Conservation (phyloP, 2,329 filamentous ascomycete species). For the Lasiodiplodia theobromae region DNA sequence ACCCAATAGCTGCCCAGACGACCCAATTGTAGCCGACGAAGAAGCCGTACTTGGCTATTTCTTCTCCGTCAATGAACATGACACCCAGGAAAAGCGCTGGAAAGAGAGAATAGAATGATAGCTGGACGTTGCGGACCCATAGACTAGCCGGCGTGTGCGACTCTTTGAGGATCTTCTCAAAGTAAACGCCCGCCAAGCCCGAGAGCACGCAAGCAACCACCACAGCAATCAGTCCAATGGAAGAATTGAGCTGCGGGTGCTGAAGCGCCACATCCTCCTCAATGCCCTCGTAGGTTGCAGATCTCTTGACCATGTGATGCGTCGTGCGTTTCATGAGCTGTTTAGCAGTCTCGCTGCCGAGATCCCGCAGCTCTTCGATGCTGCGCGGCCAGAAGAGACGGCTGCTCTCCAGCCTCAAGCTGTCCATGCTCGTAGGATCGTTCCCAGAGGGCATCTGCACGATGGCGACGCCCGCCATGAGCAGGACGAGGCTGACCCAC, state of each 20-base stretch:
- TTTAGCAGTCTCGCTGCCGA: conserved; percentile 59
- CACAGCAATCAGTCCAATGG: conserved; percentile 79
- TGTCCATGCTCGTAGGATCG: conserved; percentile 60
- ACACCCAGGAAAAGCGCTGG: conserved; percentile 87
- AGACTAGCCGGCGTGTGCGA: conserved; percentile 77
- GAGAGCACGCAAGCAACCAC: conserved; percentile 80
- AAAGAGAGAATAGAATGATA: conserved; percentile 93
- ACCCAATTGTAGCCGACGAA: conserved; percentile 94
- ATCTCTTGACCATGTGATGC: conserved; percentile 56
- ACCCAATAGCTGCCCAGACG: conserved; percentile 83
- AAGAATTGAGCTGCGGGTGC: conserved; percentile 73
- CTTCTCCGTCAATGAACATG: conserved; percentile 82
- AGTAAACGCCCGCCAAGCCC: conserved; percentile 84
- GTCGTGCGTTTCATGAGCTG: conserved; percentile 58
- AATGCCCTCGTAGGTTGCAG: conserved; percentile 91
- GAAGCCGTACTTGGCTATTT: conserved; percentile 84
- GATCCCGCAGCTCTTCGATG: conserved; percentile 75
- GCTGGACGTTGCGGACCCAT: conserved; percentile 94
- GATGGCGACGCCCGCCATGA: conserved; percentile 83
- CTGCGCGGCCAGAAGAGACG: conserved; percentile 76
- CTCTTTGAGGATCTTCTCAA: conserved; percentile 91
- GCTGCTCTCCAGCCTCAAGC: conserved; percentile 66
- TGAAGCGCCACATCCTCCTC: conserved; percentile 64
- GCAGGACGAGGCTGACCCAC: conserved; percentile 80
- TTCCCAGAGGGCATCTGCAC: conserved; percentile 77